Conservation (phyloP, 257 asterid genomes). For the Petunia secreta region DNA sequence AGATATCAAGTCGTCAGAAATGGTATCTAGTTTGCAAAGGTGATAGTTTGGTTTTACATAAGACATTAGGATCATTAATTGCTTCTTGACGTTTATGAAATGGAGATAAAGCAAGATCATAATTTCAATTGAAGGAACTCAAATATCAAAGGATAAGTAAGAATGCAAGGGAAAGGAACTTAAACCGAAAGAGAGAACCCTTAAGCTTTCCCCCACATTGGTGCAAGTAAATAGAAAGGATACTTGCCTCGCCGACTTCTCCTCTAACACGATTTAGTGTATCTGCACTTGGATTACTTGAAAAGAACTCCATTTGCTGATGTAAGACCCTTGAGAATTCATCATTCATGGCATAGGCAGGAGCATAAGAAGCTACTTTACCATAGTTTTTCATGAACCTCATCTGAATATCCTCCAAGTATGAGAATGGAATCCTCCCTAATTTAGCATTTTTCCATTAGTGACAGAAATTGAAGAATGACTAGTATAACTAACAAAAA, state of each 20-base stretch:
- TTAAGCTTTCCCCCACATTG: not conserved
- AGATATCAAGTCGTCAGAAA: not conserved
- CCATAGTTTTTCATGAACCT: conserved; percentile 97
- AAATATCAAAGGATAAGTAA: not conserved
- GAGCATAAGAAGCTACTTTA: conserved; percentile 76
- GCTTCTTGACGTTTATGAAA: not conserved
- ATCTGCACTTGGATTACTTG: conserved; percentile 94
- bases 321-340: conserved; percentile 97
- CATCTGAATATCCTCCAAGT: conserved; percentile 96
- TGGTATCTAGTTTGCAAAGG: not conserved
- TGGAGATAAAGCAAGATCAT: not conserved
- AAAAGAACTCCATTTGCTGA: conserved; percentile 98
- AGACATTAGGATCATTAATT: conserved; percentile 14
- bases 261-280: conserved; percentile 88
- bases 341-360: conserved; percentile 99
- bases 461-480: not conserved
- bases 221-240: not conserved
- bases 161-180: not conserved
- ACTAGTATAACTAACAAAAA: conserved; percentile 16
- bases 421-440: conserved; percentile 96
- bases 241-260: conserved; percentile 93
- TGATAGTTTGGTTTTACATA: not conserved
- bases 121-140: not conserved
- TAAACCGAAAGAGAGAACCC: not conserved
- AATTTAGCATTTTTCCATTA: conserved; percentile 24